Base-by-base conservation (phyloP, 2,329 filamentous ascomycete genomes). In the Colletotrichum sp. region DNA sequence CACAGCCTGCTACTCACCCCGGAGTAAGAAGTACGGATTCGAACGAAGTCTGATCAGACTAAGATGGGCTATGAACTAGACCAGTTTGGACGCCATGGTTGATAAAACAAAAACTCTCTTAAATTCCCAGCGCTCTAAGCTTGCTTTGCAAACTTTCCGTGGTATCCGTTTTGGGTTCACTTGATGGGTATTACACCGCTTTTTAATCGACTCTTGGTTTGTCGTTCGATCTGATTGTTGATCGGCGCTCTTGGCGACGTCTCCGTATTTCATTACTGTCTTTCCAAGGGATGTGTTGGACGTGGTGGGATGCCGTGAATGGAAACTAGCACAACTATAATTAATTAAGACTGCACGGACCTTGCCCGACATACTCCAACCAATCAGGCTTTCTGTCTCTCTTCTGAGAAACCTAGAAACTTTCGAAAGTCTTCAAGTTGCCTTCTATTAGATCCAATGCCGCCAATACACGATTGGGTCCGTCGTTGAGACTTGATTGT, bases 51-150 rank as follows among this genome's bases (percentile, higher is more conserved):
- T 21, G 3, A 48, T 48, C 9, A 48, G 18, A 5, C 9, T 48
- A 5, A 48, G 9, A 12, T 13, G 18, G n/a, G 13, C n/a, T 48
- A 6, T n/a, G 1, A 48, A 21, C 43, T 48, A 48, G 9, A 48
- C 43, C 0, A 0, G 0, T 48, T 21, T 48, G 9, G 43, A 48
- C 1, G 43, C 10, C 3, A 48, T 3, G 43, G 43, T 48, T 13
- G 5, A 48, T 12, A 2, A 21, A 48, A 48, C 43, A 12, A 21
- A 43, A 48, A 21, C 43, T 48, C 5, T 48, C 9, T 48, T 13
- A 21, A 21, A 13, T 48, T 13, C n/a, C 43, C 10, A 48, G 10
- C n/a, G 43, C 43, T 48, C 9, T 48, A 48, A 48, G 38, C 38
- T 48, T 48, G 9, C 18, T 4, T 48, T 48, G 43, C 10, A 48